Base-by-base conservation (phyloP, 1,139 yeast species). In the Yamadazyma pseudoaaseri region DNA sequence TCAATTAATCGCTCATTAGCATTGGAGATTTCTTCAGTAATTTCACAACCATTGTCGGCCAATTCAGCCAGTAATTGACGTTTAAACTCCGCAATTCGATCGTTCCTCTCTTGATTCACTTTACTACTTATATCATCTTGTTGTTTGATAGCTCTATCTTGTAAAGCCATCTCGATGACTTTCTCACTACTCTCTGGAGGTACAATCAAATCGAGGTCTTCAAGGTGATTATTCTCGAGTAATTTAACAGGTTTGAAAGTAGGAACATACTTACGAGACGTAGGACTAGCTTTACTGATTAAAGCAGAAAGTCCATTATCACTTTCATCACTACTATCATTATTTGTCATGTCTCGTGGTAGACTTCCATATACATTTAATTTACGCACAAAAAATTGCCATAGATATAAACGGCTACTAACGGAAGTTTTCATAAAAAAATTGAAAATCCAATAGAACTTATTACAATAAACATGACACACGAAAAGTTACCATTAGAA, bases 401-500 rank as follows among this genome's bases (percentile, higher is more conserved):
- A 21, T 27, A 4, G 11, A 24, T n/a, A 15, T 20, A 26, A 15
- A 28, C 39, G 39, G 39, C 39, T 10, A 7, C 3, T 17, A 5
- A 12, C 5, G 16, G 13, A 25, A 12, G 5, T 7, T 9, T 25
- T 25, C 10, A 10, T 7, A 18, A 18, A 10, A 18, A 18, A 18
- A 7, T 18, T 18, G 10, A 16, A 30, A 15, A 13, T n/a, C n/a
- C n/a, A n/a, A n/a, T n/a, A n/a, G n/a, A n/a, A n/a, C n/a, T n/a
- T n/a, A n/a, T n/a, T n/a, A n/a, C n/a, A n/a, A n/a, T n/a, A n/a
- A n/a, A n/a, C n/a, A 46, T 46, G 50, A 16, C 65, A 24, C 62
- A 62, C 52, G 67, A 62, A 29, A 66, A 67, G 44, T 58, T 70
- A 42, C 65, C 65, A 29, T 60, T 70, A 41, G 66, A 69, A 34